Conservation (phyloP, 139 green algal genomes). For the Ettlia oleoabundans region DNA sequence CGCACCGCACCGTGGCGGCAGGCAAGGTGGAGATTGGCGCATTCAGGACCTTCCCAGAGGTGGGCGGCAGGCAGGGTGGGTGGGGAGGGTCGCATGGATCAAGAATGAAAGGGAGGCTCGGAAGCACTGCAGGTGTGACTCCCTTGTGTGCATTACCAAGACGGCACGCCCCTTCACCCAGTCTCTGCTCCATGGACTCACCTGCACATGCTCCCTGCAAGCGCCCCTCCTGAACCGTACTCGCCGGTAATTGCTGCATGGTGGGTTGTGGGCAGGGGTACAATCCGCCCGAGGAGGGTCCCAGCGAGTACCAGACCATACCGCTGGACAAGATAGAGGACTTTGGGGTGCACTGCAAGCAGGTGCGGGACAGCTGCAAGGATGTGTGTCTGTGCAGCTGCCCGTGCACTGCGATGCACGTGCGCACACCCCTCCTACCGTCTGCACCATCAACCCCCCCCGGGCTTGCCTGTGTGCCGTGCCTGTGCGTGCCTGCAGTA, state of each 20-base stretch:
- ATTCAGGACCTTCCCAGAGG: slow-evolving; percentile 86
- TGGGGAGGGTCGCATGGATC: neutral
- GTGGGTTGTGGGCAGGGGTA: slow-evolving; percentile 69
- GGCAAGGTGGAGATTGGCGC: slow-evolving; percentile 97
- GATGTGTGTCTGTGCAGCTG: neutral
- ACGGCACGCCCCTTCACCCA: too few species aligned
- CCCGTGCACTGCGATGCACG: neutral
- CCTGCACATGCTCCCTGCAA: too few species aligned
- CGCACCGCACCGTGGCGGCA: slow-evolving; percentile 93
- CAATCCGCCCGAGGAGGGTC: slow-evolving; percentile 84
- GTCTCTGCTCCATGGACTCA: too few species aligned
- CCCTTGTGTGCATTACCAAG: too few species aligned
- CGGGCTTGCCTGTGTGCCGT: too few species aligned
- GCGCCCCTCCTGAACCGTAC: too few species aligned
- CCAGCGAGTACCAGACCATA: slow-evolving; percentile 97
- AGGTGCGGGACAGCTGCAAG: slow-evolving; percentile 13
- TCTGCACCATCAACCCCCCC: too few species aligned
- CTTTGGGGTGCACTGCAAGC: slow-evolving; percentile 88
- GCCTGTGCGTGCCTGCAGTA: slow-evolving; percentile 55
- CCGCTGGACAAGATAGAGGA: slow-evolving; percentile 98
- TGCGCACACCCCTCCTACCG: neutral
- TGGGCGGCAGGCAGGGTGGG: neutral
- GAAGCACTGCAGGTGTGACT: too few species aligned
- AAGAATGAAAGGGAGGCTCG: too few species aligned
- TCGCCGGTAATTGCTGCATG: too few species aligned